These are phyloP conservation scores for Talaromyces sp. DNA, from an alignment of 2,329 filamentous ascomycete genomes.

Conservation along the genomic window DNA sequence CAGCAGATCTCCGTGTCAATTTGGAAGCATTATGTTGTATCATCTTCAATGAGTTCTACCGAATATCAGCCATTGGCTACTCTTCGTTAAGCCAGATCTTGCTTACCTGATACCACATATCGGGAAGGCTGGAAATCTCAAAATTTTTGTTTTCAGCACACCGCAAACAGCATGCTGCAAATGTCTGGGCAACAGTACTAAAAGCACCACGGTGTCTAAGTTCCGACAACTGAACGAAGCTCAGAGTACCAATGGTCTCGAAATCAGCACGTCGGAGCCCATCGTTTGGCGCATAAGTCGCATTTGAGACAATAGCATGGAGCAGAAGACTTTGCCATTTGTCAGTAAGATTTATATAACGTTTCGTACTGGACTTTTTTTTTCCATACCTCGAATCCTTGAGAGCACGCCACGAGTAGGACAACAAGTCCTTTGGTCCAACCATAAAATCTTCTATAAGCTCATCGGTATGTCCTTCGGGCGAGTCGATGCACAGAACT, in stretches of 20 bases:
- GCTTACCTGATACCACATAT: slow-evolving; percentile 67
- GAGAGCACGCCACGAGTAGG: slow-evolving; percentile 92
- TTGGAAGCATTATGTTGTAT: slow-evolving; percentile 75
- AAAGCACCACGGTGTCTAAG: slow-evolving; percentile 90
- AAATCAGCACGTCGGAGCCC: slow-evolving; percentile 58
- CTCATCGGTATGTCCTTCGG: slow-evolving; percentile 70
- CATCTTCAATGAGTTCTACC: slow-evolving; percentile 55
- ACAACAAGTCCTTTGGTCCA: slow-evolving; percentile 80
- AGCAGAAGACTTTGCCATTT: slow-evolving; percentile 62
- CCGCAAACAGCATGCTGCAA: slow-evolving; percentile 72
- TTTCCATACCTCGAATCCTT: slow-evolving; percentile 76
- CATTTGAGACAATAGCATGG: slow-evolving; percentile 57
- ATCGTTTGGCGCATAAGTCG: slow-evolving; percentile 46
- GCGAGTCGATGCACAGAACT: slow-evolving; percentile 87
- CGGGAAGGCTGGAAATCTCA: slow-evolving; percentile 50
- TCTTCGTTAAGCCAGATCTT: not conserved
- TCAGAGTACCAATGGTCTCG: slow-evolving; percentile 64
- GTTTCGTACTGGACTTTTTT: not conserved
- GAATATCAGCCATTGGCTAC: slow-evolving; percentile 17
- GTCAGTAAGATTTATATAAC: not conserved
- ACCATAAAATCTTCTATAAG: slow-evolving; percentile 67
- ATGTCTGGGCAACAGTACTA: slow-evolving; percentile 86
- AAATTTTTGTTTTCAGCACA: slow-evolving; percentile 52
- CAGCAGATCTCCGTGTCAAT: slow-evolving; percentile 81
- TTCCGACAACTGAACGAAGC: slow-evolving; percentile 77